Conservation (phyloP, 345 rosid genomes). For the Alliaria petiolata region DNA sequence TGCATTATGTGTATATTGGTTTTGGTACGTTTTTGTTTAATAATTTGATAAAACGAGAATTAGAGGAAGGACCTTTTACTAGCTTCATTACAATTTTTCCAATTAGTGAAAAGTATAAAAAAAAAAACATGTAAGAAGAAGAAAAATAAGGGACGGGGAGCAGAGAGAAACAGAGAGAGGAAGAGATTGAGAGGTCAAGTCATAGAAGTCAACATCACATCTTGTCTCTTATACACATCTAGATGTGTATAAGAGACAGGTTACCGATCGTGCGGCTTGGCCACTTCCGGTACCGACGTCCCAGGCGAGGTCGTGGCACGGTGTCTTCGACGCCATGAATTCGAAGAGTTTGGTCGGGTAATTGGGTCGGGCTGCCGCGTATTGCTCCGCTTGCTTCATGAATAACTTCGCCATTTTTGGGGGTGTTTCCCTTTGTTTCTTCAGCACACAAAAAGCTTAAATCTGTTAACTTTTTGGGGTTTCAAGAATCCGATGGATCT, state of each 20-base stretch:
- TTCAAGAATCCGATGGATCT: neutral
- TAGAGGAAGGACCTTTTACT: no score
- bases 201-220: no score
- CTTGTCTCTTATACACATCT: neutral
- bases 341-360: constrained; percentile 65
- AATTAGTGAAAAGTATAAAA: no score
- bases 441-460: neutral
- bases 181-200: no score
- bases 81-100: no score
- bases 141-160: no score
- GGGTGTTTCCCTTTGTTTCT: no score
- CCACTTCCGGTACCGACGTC: constrained; percentile 90
- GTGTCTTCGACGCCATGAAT: constrained; percentile 70
- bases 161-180: no score
- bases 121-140: no score
- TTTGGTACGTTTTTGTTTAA: no score
- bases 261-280: constrained; percentile 73
- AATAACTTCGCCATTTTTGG: constrained; percentile 79
- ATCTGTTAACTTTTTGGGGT: neutral
- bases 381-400: constrained; percentile 70
- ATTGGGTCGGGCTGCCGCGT: constrained; percentile 56
- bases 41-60: neutral
- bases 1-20: no score
- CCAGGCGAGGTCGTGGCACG: constrained; percentile 69
- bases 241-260: no score